A percentile compares a stretch with the other conserved stretches of the same genome.
Evolutionary conservation across 345 rosid genomes (phyloP).

Genomic region (Pelargonium nanum): DNA sequence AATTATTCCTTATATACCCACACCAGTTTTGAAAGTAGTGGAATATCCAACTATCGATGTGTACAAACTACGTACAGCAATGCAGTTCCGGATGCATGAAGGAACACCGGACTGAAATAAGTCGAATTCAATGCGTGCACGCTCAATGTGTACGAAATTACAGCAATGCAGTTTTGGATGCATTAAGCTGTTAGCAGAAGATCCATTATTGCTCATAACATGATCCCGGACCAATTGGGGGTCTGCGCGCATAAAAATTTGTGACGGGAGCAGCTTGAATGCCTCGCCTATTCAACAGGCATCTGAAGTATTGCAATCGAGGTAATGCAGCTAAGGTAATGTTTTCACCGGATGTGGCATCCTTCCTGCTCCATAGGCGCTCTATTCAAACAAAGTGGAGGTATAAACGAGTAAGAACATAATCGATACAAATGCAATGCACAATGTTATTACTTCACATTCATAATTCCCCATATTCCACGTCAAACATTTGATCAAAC

Average conservation of each 20-base stretch:
- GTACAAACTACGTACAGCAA: no score
- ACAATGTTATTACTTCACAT: no score
- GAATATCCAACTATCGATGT: no score
- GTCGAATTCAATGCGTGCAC: neutral
- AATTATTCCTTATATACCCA: no score
- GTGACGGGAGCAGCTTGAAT: constrained; percentile 72
- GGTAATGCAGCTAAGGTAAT: constrained; percentile 46
- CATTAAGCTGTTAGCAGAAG: neutral
- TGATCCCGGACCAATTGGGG: constrained; percentile 66
- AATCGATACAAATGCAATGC: neutral
- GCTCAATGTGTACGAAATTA: neutral
- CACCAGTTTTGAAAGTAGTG: no score
- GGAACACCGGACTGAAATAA: neutral
- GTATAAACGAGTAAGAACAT: neutral
- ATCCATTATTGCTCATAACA: constrained; percentile 62
- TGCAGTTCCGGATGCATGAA: no score
- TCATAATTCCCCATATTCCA: no score
- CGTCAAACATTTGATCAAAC: no score
- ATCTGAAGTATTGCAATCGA: constrained; percentile 76
- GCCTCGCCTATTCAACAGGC: constrained; percentile 74
- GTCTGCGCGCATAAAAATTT: constrained; percentile 42
- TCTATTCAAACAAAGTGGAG: constrained; percentile 24
- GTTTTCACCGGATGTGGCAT: constrained; percentile 37
- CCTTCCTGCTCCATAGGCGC: constrained; percentile 73
- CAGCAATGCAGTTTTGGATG: constrained; percentile 9